Base-by-base conservation (phyloP, 345 rosid genomes). In the Carallia brachiata region DNA sequence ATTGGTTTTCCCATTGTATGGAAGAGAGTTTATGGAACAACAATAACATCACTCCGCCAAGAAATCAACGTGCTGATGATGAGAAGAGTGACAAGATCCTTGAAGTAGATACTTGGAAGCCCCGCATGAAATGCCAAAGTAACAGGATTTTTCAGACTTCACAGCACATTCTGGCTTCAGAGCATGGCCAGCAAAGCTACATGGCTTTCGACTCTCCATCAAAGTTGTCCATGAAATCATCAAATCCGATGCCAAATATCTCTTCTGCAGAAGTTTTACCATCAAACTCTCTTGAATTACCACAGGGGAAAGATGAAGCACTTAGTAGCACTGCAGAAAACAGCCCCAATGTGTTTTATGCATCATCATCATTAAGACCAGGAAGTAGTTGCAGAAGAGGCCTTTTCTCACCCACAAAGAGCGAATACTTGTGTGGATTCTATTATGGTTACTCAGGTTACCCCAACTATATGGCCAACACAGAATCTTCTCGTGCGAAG, bases 1-100 rank as follows among this genome's bases (percentile, higher is more conserved):
- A 83, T 71, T 87, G 97, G 88, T 79, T 93, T 68, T 92, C 87
- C 70, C 86, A 69, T 6, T 93, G 98, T 94, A 91, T 87, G 86
- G 91, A 93, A 63, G 96, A 87, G 61, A 83, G 69, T 47, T 71
- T 78, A 34, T 66, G 83, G 89, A 84, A 79, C 64, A 76, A 76
- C 66, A 57, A 65, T 8, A 71, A 70, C 17, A 73, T 47, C 48
- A 78, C 72, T 68, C 58, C 74, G 27, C 54, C 32, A 44, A 74
- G 75, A 79, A 77, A 53, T 47, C 70, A 52, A 19, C 65, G 53
- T 37, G 65, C 68, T 53, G 80, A 77, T 27, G 77, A 77, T 39
- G 77, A 72, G 48, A 77, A 53, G 68, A 72, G 53, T 6, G 80
- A 77, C 73, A 77, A 77, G 77, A 77, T 77, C n/a, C 77, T 77